These are phyloP conservation scores for Colletotrichum brevisporum DNA, from an alignment of 2,329 filamentous ascomycete species.

Conservation along the genomic window DNA sequence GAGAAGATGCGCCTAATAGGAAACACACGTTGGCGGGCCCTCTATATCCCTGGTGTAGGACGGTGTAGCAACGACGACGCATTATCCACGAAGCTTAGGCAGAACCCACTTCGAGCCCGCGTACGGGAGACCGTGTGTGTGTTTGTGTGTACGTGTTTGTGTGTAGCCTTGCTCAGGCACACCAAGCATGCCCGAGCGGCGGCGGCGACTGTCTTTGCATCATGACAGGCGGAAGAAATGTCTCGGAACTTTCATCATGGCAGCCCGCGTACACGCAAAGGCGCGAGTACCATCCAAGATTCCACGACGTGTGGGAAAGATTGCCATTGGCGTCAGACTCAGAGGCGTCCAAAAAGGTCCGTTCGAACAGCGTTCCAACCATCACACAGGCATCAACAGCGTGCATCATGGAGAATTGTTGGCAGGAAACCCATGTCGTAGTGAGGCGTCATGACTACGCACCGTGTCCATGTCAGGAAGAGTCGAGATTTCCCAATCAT, in stretches of 20 bases:
- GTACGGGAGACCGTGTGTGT: not conserved
- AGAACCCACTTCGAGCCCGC: conserved; percentile 43
- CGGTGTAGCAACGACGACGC: conserved; percentile 2
- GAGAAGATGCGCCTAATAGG: conserved; percentile 12
- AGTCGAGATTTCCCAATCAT: conserved; percentile 29
- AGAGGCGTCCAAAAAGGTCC: conserved; percentile 15
- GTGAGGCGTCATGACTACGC: conserved; percentile 31
- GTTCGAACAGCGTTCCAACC: conserved; percentile 17
- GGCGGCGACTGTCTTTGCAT: conserved; percentile 2
- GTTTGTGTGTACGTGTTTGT: no score
- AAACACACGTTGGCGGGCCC: not conserved
- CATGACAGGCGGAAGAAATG: conserved; percentile 16
- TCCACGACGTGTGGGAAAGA: conserved; percentile 3
- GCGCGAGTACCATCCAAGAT: not conserved
- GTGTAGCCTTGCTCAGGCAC: conserved; percentile 5
- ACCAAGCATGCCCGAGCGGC: conserved; percentile 7
- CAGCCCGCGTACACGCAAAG: not conserved
- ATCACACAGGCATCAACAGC: conserved; percentile 31
- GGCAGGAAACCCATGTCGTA: conserved; percentile 31
- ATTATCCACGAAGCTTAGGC: conserved; percentile 15
- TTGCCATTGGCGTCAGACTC: conserved; percentile 5
- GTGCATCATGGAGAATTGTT: conserved; percentile 34
- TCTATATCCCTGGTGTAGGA: not conserved
- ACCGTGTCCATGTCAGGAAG: conserved; percentile 38
- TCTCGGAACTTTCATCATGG: conserved; percentile 27